phyloP scores from a whole-genome alignment of 306 rosid species.

The Glycyrrhiza uralensis region DNA sequence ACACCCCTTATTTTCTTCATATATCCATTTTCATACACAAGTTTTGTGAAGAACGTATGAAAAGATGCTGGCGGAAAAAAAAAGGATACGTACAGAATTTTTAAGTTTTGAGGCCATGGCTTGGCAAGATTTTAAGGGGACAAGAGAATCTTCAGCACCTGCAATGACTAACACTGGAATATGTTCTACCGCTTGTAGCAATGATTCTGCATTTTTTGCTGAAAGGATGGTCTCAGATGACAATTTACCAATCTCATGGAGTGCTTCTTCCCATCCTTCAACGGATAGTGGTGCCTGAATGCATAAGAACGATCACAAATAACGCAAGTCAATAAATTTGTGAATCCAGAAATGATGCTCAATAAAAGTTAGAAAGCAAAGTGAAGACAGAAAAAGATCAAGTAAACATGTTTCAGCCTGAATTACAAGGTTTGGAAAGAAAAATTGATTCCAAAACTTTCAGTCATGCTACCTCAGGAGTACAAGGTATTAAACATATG shows the following conservation, averaged over 20 bases:
- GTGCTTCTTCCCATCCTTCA: slow-evolving; percentile 94
- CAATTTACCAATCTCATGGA: slow-evolving; percentile 92
- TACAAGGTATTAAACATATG: neutral
- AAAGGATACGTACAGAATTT: slow-evolving; percentile 63
- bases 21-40: neutral
- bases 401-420: neutral
- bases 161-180: slow-evolving; percentile 72
- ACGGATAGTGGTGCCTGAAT: slow-evolving; percentile 77
- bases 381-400: neutral
- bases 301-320: slow-evolving; percentile 9
- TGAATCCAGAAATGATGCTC: neutral
- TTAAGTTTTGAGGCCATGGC: slow-evolving; percentile 80
- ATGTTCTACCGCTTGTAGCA: slow-evolving; percentile 62
- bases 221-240: slow-evolving; percentile 70
- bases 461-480: neutral
- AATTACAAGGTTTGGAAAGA: neutral
- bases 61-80: neutral
- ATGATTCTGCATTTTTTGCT: slow-evolving; percentile 56
- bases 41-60: neutral
- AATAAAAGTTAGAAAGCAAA: neutral
- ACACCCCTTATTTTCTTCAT: neutral
- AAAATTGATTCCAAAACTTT: neutral
- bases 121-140: slow-evolving; percentile 71
- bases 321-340: neutral
- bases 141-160: slow-evolving; percentile 79